phyloP scores from a whole-genome alignment of 192 early-diverging fungal species.

The Linnemannia elongata region DNA sequence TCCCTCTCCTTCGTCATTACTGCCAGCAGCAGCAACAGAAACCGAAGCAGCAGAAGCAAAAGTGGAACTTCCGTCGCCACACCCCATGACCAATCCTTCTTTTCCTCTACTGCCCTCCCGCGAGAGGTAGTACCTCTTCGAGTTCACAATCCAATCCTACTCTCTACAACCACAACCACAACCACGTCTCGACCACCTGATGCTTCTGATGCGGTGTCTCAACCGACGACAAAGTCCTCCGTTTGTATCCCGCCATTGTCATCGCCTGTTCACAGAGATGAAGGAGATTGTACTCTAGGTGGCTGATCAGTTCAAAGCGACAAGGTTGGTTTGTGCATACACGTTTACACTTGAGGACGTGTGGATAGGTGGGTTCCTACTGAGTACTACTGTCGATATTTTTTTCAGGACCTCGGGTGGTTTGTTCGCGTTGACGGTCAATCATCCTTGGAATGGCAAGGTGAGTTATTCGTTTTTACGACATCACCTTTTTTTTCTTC shows the following conservation, averaged over 20 bases:
- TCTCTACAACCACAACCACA: background rate
- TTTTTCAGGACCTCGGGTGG: no score
- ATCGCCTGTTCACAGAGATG: background rate
- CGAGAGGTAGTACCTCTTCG: background rate
- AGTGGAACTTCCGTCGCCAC: background rate
- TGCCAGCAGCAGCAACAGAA: background rate
- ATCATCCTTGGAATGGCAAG: no score
- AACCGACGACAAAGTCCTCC: background rate
- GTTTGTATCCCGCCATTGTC: background rate
- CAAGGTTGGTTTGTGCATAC: no score
- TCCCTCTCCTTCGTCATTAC: background rate
- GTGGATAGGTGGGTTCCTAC: no score
- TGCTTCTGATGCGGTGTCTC: background rate
- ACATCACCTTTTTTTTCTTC: no score
- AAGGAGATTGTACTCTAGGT: background rate
- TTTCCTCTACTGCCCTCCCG: background rate
- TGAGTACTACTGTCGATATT: no score
- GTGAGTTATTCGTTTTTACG: no score
- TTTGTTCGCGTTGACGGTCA: no score
- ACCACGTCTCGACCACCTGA: background rate
- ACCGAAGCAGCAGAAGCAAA: background rate
- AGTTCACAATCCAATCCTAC: background rate
- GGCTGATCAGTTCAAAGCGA: no score
- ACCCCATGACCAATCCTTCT: background rate
- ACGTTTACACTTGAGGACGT: no score